Percentiles rank a stretch among this genome's conserved stretches.
Conservation (phyloP, 352 stramenopile genomes). For the Phytophthora pisi region DNA sequence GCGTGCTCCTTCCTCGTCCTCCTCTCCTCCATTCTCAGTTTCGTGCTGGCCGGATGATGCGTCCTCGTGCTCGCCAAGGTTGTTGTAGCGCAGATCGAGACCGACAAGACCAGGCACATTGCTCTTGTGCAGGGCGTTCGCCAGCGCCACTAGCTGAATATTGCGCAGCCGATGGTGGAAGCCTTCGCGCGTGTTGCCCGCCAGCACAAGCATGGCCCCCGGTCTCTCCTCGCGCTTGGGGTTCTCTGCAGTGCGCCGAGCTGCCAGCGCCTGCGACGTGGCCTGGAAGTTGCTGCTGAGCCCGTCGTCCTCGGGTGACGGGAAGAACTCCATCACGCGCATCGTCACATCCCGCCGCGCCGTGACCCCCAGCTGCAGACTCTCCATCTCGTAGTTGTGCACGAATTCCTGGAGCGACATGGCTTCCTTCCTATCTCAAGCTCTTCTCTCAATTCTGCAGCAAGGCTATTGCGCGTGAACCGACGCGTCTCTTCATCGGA, state of each 20-base stretch:
- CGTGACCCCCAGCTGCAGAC: constrained; percentile 66
- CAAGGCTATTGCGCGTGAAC: constrained; percentile 11
- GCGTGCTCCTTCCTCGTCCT: constrained; percentile 23
- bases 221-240: constrained; percentile 10
- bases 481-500: constrained; percentile 31
- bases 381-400: constrained; percentile 83
- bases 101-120: constrained; percentile 45
- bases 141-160: constrained; percentile 66
- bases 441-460: neutral
- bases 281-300: constrained; percentile 44
- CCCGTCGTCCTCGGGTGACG: constrained; percentile 32
- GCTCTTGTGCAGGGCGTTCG: constrained; percentile 55
- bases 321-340: constrained; percentile 56
- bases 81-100: constrained; percentile 62
- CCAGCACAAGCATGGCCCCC: constrained; percentile 39
- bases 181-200: constrained; percentile 59
- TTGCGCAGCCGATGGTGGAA: constrained; percentile 72
- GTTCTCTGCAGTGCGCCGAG: constrained; percentile 32
- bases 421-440: neutral
- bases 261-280: constrained; percentile 55
- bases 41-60: constrained; percentile 16
- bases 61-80: constrained; percentile 50
- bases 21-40: constrained; percentile 19
- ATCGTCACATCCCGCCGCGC: constrained; percentile 60
- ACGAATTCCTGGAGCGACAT: constrained; percentile 76